Base-by-base conservation (phyloP, 345 rosid species). In the Eutrema japonicum region DNA sequence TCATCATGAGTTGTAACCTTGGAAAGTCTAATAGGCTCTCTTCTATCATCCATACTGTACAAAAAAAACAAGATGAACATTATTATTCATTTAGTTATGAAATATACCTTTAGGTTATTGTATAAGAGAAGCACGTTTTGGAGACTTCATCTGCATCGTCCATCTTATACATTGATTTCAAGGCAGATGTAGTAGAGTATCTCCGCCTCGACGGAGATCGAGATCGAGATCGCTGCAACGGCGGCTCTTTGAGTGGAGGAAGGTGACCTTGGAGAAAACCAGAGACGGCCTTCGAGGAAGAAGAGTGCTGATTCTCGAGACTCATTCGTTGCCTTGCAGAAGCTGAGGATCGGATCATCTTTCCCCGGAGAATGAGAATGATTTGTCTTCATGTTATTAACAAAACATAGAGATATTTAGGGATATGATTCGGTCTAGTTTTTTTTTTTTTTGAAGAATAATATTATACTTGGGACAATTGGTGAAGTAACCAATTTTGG, bases 281-380 rank as follows among this genome's bases (percentile, higher is more conserved):
- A 55, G 64, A 68, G 62, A 68, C 26, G 8, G 72, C 42, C 26
- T 68, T 68, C 72, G 26, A 68, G 72, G 40, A 14, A 68, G 52
- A 53, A 68, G 27, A 68, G 16, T 54, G 63, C 72, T 68, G 32
- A 36, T 4, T 42, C 32, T 54, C 40, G 18, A 42, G 12, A 30
- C 32, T 36, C 62, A 2, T 41, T 53, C 30, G 62, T 68, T 53
- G 51, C 52, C 32, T 41, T 11, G 72, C 62, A 53, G 72, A 53
- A 67, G 12, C 42, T 32, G 2, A 8, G 33, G 12, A 67, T 32
- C 3, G 38, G 38, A 46, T 32, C 37, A 29, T 41, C 51, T 10
- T 66, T 29, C 35, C 7, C 55, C 0, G 22, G 11, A 55, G 41
- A 55, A 55, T 33, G 18, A n/a, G n/a, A n/a, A n/a, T n/a, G n/a